phyloP scores from a whole-genome alignment of 2,329 filamentous ascomycete genomes.

The Peltaster fructicola region DNA sequence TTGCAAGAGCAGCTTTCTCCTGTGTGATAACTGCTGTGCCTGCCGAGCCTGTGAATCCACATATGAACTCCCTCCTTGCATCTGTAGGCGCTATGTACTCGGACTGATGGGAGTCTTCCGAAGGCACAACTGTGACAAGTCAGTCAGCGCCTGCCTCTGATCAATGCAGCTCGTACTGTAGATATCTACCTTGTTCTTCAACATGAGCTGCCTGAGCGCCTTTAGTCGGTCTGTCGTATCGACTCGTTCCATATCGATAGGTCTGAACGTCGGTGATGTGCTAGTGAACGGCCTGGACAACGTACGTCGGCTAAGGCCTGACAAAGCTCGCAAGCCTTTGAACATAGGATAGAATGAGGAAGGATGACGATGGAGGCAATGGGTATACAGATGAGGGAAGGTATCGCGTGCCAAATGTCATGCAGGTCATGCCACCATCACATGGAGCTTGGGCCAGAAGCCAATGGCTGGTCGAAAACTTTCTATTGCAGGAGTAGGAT shows the following conservation, averaged over 20 bases:
- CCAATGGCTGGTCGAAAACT: too few relatives aligned
- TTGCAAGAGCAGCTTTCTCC: slow-evolving; percentile 76
- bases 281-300: slow-evolving; percentile 9
- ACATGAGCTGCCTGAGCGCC: slow-evolving; percentile 71
- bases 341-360: slow-evolving; percentile 3
- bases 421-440: too few relatives aligned
- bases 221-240: slow-evolving; percentile 61
- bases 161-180: slow-evolving; percentile 48
- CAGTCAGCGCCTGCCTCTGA: slow-evolving; percentile 20
- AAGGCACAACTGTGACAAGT: slow-evolving; percentile 58
- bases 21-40: slow-evolving; percentile 79
- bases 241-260: slow-evolving; percentile 53
- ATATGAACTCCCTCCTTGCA: slow-evolving; percentile 76
- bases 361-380: too few relatives aligned
- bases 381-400: too few relatives aligned
- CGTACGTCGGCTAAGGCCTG: slow-evolving; percentile 2
- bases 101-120: slow-evolving; percentile 92
- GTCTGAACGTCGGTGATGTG: slow-evolving; percentile 6
- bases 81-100: slow-evolving; percentile 98
- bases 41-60: slow-evolving; percentile 85
- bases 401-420: too few relatives aligned
- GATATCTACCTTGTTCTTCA: slow-evolving; percentile 67
- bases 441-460: too few relatives aligned
- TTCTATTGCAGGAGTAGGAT: too few relatives aligned
- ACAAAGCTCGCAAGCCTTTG: slow-evolving; percentile 1